Evolutionary conservation across 306 rosid genomes (phyloP), one percentile per base, ranked within the genome.

Genomic region (Glycine soja): DNA sequence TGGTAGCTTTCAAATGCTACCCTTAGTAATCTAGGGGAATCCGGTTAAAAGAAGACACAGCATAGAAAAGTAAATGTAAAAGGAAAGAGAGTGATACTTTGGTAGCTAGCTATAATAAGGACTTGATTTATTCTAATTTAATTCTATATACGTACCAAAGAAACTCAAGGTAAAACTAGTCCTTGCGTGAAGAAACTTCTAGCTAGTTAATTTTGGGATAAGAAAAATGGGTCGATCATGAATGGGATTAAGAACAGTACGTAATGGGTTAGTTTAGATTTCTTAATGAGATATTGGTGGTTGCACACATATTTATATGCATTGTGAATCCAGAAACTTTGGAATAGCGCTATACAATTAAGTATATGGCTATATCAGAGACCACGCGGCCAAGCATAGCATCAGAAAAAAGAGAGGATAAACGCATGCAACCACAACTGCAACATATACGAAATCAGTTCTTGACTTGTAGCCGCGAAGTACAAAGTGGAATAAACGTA

Each of bases 361-460:
- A 86, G 43, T 87, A 74, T 83, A 86, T 86, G 93, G 95, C 80
- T 89, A 72, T 18, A 81, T 76, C 54, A 71, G 36, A 80, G 87
- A 84, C 83, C 89, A 89, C 90, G 93, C 88, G 87, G 85, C 85
- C 56, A 66, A 70, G 75, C 32, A 53, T 19, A 51, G 48, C 61
- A 82, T 76, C 89, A 78, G 86, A 85, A 45, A 53, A 75, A n/a
- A n/a, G n/a, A n/a, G n/a, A n/a, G 43, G 18, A 54, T 53, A 67
- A 19, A n/a, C 10, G 19, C 24, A 74, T 34, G 63, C 72, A 63
- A 75, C 14, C 9, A 51, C 34, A 34, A 34, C 42, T 34, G 36
- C 45, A 63, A 56, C 62, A n/a, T n/a, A 16, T 56, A 11, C 10
- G 8, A 18, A 66, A 40, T 30, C 16, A 32, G 58, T 45, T 34